Evolutionary conservation across 352 stramenopile genomes (phyloP).

Genomic region (Phytophthora pini): DNA sequence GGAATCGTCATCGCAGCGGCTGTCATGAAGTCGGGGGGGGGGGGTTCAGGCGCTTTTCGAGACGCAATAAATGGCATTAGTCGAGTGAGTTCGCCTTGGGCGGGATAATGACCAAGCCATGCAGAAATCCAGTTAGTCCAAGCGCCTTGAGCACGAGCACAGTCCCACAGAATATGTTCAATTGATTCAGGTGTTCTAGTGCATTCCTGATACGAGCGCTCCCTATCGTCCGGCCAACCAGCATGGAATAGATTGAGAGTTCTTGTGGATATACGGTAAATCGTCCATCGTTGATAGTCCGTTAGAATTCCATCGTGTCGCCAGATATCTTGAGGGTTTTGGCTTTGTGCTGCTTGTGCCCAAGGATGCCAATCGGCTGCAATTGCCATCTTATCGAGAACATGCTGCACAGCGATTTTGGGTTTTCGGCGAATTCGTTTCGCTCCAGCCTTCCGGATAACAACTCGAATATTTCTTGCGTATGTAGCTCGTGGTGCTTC

Average conservation of each 20-base stretch:
- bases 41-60: neutral
- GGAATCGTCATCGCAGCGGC: neutral
- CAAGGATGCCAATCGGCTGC: neutral
- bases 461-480: neutral
- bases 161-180: neutral
- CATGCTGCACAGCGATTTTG: neutral
- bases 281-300: neutral
- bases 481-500: neutral
- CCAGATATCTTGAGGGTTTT: neutral
- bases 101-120: neutral
- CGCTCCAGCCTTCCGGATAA: neutral
- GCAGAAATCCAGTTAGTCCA: neutral
- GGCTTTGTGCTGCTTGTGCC: neutral
- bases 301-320: neutral
- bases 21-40: neutral
- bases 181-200: neutral
- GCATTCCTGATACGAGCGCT: neutral
- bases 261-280: neutral
- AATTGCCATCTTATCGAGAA: neutral
- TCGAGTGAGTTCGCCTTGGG: neutral
- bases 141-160: neutral
- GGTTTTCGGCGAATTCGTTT: neutral
- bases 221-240: neutral
- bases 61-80: neutral
- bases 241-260: neutral